phyloP scores from a whole-genome alignment of 2,329 filamentous ascomycete genomes.

The Nemania sp. region DNA sequence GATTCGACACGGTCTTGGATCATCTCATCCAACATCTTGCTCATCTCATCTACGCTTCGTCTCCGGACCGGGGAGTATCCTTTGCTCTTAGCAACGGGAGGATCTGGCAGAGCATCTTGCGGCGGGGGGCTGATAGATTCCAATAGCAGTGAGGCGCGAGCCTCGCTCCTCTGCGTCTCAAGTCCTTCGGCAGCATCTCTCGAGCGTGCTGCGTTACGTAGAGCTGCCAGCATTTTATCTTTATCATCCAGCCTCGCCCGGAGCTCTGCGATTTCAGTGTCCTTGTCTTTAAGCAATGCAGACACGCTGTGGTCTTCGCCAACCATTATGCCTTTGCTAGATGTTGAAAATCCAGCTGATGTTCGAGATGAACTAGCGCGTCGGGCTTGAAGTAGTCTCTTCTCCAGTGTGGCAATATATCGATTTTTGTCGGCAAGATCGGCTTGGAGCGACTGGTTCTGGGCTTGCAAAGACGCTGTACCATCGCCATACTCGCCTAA shows the following conservation, averaged over 20 bases:
- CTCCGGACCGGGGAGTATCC: slow-evolving; percentile 47
- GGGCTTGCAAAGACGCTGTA: slow-evolving; percentile 77
- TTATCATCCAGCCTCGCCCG: slow-evolving; percentile 89
- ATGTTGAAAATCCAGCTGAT: slow-evolving; percentile 69
- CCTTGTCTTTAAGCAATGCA: slow-evolving; percentile 79
- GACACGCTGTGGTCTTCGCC: slow-evolving; percentile 78
- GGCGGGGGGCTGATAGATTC: slow-evolving; percentile 42
- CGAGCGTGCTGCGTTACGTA: slow-evolving; percentile 83
- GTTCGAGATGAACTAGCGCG: slow-evolving; percentile 87
- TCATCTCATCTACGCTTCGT: slow-evolving; percentile 87
- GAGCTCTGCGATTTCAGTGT: slow-evolving; percentile 90
- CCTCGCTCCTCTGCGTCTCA: slow-evolving; percentile 41
- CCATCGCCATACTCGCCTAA: slow-evolving; percentile 85
- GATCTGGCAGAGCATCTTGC: slow-evolving; percentile 38
- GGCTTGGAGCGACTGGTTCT: slow-evolving; percentile 89
- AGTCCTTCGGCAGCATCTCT: slow-evolving; percentile 73
- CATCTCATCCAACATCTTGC: slow-evolving; percentile 92
- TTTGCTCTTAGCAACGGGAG: slow-evolving; percentile 34
- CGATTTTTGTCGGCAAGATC: slow-evolving; percentile 96
- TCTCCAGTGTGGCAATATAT: slow-evolving; percentile 93
- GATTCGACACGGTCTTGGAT: slow-evolving; percentile 84
- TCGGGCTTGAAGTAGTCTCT: slow-evolving; percentile 85
- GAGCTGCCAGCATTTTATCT: slow-evolving; percentile 86
- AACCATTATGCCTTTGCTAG: slow-evolving; percentile 67
- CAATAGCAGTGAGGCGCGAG: slow-evolving; percentile 38